A percentile compares a stretch with the other conserved stretches of the same genome.
Evolutionary conservation across 1,139 yeast species (phyloP).

Genomic region (Arxiozyma slooffiae): DNA sequence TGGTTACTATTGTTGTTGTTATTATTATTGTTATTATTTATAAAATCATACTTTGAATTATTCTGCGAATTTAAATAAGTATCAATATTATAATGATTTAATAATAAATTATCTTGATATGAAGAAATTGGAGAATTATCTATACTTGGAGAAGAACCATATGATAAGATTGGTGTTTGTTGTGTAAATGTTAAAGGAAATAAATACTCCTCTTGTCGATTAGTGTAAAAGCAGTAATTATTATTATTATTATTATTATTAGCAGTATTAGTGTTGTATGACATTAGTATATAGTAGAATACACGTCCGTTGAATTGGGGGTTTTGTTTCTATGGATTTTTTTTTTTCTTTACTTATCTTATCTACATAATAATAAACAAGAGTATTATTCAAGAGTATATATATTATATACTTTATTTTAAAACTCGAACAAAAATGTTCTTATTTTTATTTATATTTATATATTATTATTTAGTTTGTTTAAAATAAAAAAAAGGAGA

Average conservation of each 20-base stretch:
- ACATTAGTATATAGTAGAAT: not conserved
- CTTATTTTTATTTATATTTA: too few relatives aligned
- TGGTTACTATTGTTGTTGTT: not conserved
- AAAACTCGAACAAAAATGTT: too few relatives aligned
- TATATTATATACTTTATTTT: too few relatives aligned
- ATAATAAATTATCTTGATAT: slow-evolving; percentile 3
- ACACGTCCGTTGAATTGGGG: not conserved
- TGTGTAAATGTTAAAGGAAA: slow-evolving; percentile 8
- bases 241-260: not conserved
- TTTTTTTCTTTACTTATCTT: too few relatives aligned
- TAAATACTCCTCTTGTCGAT: slow-evolving; percentile 7
- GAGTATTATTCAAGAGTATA: too few relatives aligned
- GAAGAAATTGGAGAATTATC: slow-evolving; percentile 4
- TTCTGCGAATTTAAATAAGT: not conserved
- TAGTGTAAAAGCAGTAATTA: not conserved
- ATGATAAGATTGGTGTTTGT: slow-evolving; percentile 4
- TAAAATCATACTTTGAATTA: too few relatives aligned
- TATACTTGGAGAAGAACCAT: not conserved
- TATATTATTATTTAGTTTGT: too few relatives aligned
- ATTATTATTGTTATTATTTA: too few relatives aligned
- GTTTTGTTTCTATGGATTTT: too few relatives aligned
- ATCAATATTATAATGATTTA: slow-evolving; percentile 1
- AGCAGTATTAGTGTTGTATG: not conserved
- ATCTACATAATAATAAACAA: too few relatives aligned
- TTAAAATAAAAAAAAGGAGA: too few relatives aligned